phyloP scores from a whole-genome alignment of 2,329 filamentous ascomycete genomes.

The Fusarium nanum region DNA sequence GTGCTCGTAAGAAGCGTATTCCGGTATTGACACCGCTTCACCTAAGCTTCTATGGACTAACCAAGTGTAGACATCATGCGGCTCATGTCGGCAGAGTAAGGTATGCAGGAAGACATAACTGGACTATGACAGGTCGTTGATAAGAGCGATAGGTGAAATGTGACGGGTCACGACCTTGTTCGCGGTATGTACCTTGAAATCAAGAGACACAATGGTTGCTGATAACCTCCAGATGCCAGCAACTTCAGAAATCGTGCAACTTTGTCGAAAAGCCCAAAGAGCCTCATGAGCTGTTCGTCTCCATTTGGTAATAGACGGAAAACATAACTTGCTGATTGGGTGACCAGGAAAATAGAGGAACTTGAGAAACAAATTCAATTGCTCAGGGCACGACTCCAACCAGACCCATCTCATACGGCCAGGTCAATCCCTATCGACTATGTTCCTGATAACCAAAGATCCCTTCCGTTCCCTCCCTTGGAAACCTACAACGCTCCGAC shows the following conservation, averaged over 20 bases:
- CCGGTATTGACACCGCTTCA: neutral
- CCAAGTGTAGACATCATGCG: slow-evolving; percentile 8
- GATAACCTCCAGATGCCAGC: neutral
- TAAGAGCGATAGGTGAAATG: neutral
- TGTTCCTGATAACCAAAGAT: fast-evolving
- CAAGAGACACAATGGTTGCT: neutral
- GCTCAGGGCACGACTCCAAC: neutral
- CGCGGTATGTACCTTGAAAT: neutral
- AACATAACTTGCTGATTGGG: fast-evolving
- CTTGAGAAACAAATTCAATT: slow-evolving; percentile 9
- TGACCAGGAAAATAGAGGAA: slow-evolving; percentile 9
- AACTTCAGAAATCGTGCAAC: slow-evolving; percentile 11
- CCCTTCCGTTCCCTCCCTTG: neutral
- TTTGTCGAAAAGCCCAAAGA: slow-evolving; percentile 14
- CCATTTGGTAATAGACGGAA: fast-evolving
- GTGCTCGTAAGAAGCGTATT: slow-evolving; percentile 17
- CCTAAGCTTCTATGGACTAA: neutral
- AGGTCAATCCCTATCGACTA: neutral
- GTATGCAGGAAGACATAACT: neutral
- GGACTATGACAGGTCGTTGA: neutral
- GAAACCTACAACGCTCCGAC: fast-evolving
- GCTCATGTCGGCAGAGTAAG: slow-evolving; percentile 21
- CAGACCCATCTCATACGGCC: neutral
- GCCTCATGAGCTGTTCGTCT: slow-evolving; percentile 7
- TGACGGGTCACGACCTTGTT: slow-evolving; percentile 15